Evolutionary conservation across 768 basidiomycete genomes (phyloP).

Genomic region (Trametes cingulata): DNA sequence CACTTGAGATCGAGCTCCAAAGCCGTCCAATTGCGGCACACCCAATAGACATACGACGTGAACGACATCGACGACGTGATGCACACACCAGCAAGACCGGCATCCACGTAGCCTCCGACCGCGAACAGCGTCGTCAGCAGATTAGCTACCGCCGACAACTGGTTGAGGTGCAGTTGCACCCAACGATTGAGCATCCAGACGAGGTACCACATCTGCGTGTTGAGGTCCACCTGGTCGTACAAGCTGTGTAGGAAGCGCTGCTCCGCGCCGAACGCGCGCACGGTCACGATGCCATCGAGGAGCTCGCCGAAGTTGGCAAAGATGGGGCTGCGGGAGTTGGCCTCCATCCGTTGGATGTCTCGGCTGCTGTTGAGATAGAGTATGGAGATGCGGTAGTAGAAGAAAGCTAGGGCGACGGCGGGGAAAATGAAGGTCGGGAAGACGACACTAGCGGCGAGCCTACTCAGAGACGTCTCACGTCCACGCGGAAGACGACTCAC

Average conservation of each 20-base stretch:
- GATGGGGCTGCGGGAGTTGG: constrained; percentile 81
- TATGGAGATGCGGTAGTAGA: constrained; percentile 70
- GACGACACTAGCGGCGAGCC: constrained; percentile 45
- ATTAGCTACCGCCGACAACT: constrained; percentile 72
- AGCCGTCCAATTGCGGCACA: constrained; percentile 50
- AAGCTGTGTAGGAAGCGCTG: constrained; percentile 72
- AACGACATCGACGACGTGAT: constrained; percentile 75
- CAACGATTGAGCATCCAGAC: constrained; percentile 92
- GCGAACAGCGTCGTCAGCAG: constrained; percentile 80
- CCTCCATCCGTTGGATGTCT: constrained; percentile 88
- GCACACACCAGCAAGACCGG: constrained; percentile 69
- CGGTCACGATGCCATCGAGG: constrained; percentile 86
- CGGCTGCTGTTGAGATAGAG: constrained; percentile 80
- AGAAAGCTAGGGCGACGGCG: constrained; percentile 67
- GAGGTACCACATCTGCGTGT: constrained; percentile 83
- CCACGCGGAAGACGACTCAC: constrained; percentile 40
- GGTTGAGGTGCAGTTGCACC: constrained; percentile 83
- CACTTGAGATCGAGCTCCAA: constrained; percentile 79
- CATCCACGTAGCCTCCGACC: constrained; percentile 56
- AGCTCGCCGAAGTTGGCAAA: constrained; percentile 83
- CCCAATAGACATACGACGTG: constrained; percentile 52
- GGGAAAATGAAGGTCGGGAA: constrained; percentile 86
- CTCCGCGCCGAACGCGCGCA: constrained; percentile 88
- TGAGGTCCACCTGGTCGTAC: constrained; percentile 71
- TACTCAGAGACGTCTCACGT: neutral